phyloP scores from a whole-genome alignment of 23 red algal species.

The Pyropia haitanensis region DNA sequence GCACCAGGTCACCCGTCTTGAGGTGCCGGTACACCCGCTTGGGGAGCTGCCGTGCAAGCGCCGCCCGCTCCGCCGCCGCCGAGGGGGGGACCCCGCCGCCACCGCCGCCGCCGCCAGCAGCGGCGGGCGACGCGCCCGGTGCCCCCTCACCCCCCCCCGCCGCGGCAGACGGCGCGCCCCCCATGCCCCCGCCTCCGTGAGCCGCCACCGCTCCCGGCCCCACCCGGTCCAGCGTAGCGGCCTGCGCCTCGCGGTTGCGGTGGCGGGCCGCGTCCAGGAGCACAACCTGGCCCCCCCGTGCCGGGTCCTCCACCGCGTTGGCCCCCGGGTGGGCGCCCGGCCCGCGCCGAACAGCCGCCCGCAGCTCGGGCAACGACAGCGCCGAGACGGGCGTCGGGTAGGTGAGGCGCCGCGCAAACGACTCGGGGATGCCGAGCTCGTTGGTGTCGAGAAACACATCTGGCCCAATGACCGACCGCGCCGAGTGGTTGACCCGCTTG shows the following conservation, averaged over 20 bases:
- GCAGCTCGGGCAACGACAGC: conserved; percentile 44
- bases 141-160: too few species aligned
- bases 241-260: conserved; percentile 8
- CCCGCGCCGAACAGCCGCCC: conserved; percentile 50
- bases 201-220: not conserved
- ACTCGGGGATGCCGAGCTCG: conserved; percentile 90
- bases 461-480: conserved; percentile 93
- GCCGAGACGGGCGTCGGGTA: conserved; percentile 58
- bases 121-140: too few species aligned
- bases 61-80: too few species aligned
- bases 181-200: too few species aligned
- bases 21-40: conserved; percentile 86
- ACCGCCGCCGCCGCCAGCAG: too few species aligned
- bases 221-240: not conserved
- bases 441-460: conserved; percentile 96
- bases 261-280: not conserved
- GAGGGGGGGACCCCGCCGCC: too few species aligned
- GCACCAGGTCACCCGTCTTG: conserved; percentile 81
- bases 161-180: too few species aligned
- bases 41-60: conserved; percentile 7
- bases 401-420: conserved; percentile 79
- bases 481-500: conserved; percentile 89
- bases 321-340: conserved; percentile 70
- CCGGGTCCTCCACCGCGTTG: conserved; percentile 65
- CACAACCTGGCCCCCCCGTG: conserved; percentile 17